A percentile compares a stretch with the other conserved stretches of the same genome.
phyloP scores from a whole-genome alignment of 495 filamentous ascomycete genomes.

The Pyrenula aspistea region DNA sequence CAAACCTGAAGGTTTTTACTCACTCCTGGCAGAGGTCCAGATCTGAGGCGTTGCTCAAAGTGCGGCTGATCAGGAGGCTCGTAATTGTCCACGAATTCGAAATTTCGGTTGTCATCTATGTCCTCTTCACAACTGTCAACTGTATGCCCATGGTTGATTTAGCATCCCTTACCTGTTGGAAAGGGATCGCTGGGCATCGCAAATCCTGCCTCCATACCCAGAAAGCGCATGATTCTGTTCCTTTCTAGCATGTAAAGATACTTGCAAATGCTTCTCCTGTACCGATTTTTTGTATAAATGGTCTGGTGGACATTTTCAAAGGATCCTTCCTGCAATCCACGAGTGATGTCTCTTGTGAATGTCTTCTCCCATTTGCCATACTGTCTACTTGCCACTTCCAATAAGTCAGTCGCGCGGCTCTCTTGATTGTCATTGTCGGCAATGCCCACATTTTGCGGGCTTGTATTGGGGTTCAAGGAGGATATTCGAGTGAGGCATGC shows the following conservation, averaged over 20 bases:
- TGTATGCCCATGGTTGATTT: neutral
- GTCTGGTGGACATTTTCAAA: conserved; percentile 28
- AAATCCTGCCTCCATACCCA: neutral
- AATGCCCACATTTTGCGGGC: conserved; percentile 24
- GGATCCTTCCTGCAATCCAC: conserved; percentile 24
- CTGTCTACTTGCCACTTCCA: conserved; percentile 28
- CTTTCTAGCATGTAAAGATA: neutral
- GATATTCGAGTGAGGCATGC: conserved; percentile 44
- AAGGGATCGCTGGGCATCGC: neutral
- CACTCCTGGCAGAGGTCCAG: conserved; percentile 1
- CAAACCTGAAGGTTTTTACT: neutral
- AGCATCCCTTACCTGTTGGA: neutral
- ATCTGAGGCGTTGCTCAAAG: conserved; percentile 7
- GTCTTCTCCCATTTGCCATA: conserved; percentile 25
- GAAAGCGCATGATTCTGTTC: neutral
- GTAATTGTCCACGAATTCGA: conserved; percentile 7
- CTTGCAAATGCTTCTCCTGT: conserved; percentile 20
- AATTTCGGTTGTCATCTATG: conserved; percentile 9
- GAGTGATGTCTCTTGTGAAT: conserved; percentile 18
- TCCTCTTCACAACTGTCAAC: neutral
- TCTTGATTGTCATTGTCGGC: conserved; percentile 32
- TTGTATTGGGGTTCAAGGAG: conserved; percentile 39
- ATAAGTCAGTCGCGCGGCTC: conserved; percentile 5
- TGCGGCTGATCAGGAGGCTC: conserved; percentile 6
- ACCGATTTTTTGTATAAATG: conserved; percentile 23